Base-by-base conservation (phyloP, 2,329 filamentous ascomycete species). In the Aquanectria penicillioides region DNA sequence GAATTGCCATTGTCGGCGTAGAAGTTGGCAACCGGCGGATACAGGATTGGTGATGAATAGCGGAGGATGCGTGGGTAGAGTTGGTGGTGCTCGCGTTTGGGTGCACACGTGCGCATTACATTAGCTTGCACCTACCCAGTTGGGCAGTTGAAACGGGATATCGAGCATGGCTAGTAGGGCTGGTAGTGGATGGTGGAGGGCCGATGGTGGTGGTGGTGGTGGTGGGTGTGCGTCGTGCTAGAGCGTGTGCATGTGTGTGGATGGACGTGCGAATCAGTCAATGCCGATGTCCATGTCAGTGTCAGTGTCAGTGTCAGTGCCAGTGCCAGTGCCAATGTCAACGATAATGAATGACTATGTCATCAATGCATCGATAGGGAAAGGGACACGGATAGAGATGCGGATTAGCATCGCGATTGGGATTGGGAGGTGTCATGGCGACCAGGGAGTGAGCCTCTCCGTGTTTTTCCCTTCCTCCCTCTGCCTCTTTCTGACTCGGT, bases 71-170 rank as follows among this genome's bases (percentile, higher is more conserved):
- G 46, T 57, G 54, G 46, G 44, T 18, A 26, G 34, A 40, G 12
- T 31, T 31, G 28, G 43, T n/a, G 26, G 36, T 33, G 34, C 36
- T 46, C 43, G 37, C 23, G 31, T 18, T 46, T 46, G 47, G 47
- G 18, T 37, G 54, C 46, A 57, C 54, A 57, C 54, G 54, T 57
- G 54, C 54, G 38, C 54, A 51, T 46, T 51, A 50, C 46, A 57
- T 57, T 50, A 57, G 44, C 54, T 57, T 26, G 37, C 54, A 57
- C 54, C 54, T 57, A 51, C 54, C 54, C 15, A 40, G 38, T 57
- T 51, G 40, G 47, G 54, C 47, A 57, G 38, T 38, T 25, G 40
- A 50, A 36, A 48, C 20, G n/a, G n/a, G n/a, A n/a, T n/a, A 34
- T 7, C 37, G 18, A 2, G 33, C 33, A 37, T 37, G 17, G 26